Base-by-base conservation (phyloP, 352 stramenopile genomes). In the Pythium rhizo-oryzae region DNA sequence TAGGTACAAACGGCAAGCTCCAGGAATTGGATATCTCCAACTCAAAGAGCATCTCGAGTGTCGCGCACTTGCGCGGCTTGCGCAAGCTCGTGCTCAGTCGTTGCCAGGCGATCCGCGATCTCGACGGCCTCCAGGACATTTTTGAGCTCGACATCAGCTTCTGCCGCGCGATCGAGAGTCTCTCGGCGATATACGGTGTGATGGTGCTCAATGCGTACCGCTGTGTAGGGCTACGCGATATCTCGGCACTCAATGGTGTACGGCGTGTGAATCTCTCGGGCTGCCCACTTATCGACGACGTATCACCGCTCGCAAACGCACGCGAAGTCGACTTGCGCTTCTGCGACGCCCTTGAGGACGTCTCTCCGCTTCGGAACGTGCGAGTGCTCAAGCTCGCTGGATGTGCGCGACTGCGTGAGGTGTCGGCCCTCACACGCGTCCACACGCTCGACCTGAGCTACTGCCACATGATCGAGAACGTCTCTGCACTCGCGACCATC, bases 71-170 rank as follows among this genome's bases (percentile, higher is more conserved):
- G 16, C 67, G 65, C 8, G 64, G 60, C 2, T 71, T 91, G 4
- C 66, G 70, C 16, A 77, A 71, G 15, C 81, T 93, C 33, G 75
- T 89, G 28, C 69, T 91, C 11, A 81, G 80, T 61, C 77, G 82
- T 30, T 90, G 81, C 71, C 78, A 79, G 19, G 64, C 75, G 43
- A 65, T 93, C 25, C 77, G 35, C 18, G 65, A 64, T 8, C 74
- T 91, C 33, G 54, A 79, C 25, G 84, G 82, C 16, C 62, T 90
- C 15, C 69, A 50, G 0, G 21, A 76, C 43, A 65, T 89, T 24
- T 59, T 69, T n/a, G 76, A 90, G 28, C 59, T 93, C 8, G 82
- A 93, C 68, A 84, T 90, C 50, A 91, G 84, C 64, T 93, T 89
- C 56, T 90, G 82, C 61, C 80, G 78, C 65, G 76, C 85, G 21